These are phyloP conservation scores for Nyssa sinensis DNA, from an alignment of 148 eudicot genomes.

Conservation along the genomic window DNA sequence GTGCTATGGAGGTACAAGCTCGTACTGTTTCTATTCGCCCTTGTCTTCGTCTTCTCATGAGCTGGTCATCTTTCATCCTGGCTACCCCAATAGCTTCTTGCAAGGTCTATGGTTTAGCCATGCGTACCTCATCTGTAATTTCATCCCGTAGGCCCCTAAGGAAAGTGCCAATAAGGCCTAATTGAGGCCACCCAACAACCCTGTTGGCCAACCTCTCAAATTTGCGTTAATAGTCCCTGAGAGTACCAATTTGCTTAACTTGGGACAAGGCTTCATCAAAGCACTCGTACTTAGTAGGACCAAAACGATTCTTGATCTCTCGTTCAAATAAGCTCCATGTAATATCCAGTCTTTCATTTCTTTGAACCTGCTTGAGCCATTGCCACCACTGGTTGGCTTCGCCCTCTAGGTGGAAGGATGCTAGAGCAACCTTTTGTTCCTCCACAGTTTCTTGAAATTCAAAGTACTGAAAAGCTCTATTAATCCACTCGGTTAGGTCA, in stretches of 20 bases:
- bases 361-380: neutral
- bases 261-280: neutral
- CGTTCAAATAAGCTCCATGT: neutral
- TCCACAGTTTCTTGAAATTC: neutral
- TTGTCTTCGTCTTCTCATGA: neutral
- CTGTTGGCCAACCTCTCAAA: neutral
- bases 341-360: neutral
- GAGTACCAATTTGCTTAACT: neutral
- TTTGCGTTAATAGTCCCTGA: neutral
- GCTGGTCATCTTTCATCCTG: neutral
- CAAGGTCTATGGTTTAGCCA: neutral
- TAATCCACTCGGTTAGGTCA: neutral
- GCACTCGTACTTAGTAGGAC: neutral
- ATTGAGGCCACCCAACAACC: too few species aligned
- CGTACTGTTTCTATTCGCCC: neutral
- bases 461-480: neutral
- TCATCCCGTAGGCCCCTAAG: neutral
- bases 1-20: neutral
- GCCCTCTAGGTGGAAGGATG: neutral
- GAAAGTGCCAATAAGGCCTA: neutral
- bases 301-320: neutral
- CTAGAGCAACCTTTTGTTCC: neutral
- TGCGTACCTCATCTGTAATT: neutral
- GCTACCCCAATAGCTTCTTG: too few species aligned
- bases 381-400: neutral